Percentiles rank a stretch among this genome's conserved stretches.
phyloP scores from a whole-genome alignment of 495 filamentous ascomycete species.

The Aspergillus indologenus region DNA sequence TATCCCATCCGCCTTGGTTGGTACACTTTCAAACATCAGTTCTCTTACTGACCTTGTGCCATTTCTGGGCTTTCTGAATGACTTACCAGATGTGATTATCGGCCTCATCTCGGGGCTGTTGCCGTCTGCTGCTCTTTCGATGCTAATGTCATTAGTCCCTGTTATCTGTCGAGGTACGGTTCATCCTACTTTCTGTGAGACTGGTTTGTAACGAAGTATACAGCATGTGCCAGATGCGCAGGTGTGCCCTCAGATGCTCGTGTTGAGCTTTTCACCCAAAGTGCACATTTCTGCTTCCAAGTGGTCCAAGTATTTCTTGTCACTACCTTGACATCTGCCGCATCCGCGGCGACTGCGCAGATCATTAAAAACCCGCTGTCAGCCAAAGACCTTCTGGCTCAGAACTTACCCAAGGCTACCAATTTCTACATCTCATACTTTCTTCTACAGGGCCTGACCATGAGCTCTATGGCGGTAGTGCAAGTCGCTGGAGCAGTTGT shows the following conservation, averaged over 20 bases:
- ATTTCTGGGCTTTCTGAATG: slow-evolving; percentile 66
- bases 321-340: slow-evolving; percentile 70
- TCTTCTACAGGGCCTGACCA: slow-evolving; percentile 77
- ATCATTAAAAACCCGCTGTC: slow-evolving; percentile 63
- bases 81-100: slow-evolving; percentile 65
- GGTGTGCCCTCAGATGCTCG: slow-evolving; percentile 73
- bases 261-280: slow-evolving; percentile 83
- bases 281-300: slow-evolving; percentile 87
- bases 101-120: slow-evolving; percentile 79
- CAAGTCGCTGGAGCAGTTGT: slow-evolving; percentile 70
- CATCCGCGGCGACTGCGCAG: slow-evolving; percentile 60
- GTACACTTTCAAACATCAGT: slow-evolving; percentile 74
- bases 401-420: slow-evolving; percentile 72
- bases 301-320: slow-evolving; percentile 89
- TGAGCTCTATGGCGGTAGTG: slow-evolving; percentile 67
- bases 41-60: slow-evolving; percentile 57
- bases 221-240: slow-evolving; percentile 67
- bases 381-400: slow-evolving; percentile 62
- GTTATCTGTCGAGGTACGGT: slow-evolving; percentile 71
- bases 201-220: slow-evolving; percentile 13
- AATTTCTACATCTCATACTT: slow-evolving; percentile 94
- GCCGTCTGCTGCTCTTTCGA: slow-evolving; percentile 68
- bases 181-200: neutral
- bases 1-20: slow-evolving; percentile 79
- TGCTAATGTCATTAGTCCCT: slow-evolving; percentile 85